Conservation (phyloP, 306 rosid genomes). For the Malus domestica region ASM211411v1 NC_041794.1:8901001-8901500, state of each 20-base stretch:
- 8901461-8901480: not conserved
- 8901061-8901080: too few species aligned
- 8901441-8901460: not conserved
- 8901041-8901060: too few species aligned
- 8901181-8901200: too few species aligned
- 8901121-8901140: too few species aligned
- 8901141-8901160: too few species aligned
- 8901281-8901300: not conserved
- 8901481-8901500: too few species aligned
- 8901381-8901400: constrained; percentile 6
- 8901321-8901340: not conserved
- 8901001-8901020: too few species aligned
- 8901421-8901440: not conserved
- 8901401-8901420: not conserved
- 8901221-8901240: not conserved
- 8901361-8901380: not conserved
- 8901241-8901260: not conserved
- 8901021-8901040: too few species aligned
- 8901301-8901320: not conserved
- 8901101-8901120: too few species aligned
- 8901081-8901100: too few species aligned
- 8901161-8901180: too few species aligned
- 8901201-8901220: too few species aligned
- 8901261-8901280: not conserved
- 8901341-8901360: not conserved